Base-by-base conservation (phyloP, 768 basidiomycete genomes). In the Podaxis sp. region DNA sequence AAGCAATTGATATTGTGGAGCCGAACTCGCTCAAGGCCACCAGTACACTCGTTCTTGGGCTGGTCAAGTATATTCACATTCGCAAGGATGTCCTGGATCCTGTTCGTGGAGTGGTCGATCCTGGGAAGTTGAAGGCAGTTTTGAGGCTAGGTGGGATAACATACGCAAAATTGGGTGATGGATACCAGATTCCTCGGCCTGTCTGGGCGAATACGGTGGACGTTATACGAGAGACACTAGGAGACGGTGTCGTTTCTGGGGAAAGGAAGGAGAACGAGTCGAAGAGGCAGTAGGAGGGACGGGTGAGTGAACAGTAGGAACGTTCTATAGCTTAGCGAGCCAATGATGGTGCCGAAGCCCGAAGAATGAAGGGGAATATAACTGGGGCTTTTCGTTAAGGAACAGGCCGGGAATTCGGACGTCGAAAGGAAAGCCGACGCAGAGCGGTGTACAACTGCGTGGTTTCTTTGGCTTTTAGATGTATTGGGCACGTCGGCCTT, bases 11-110 rank as follows among this genome's bases (percentile, higher is more conserved):
- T 59, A 76, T 88, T 62, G 69, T 70, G 38, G 72, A 79, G 6
- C 29, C 81, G 80, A 5, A 69, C 69, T 57, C 11, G 71, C 52
- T 72, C 70, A 59, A 50, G 4, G 69, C 76, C 55, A 72, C 76
- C 13, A 73, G 76, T 0, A 82, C 76, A 22, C 73, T 87, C 17
- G 69, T 86, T 36, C 71, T 86, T 46, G 85, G 85, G 25, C 74
- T 74, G 24, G 75, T 88, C 66, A 87, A 84, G 67, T 79, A 75
- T 55, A 78, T 85, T 38, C 87, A 87, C 70, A 77, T 84, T 58
- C 79, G 86, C 33, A 84, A 84, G 59, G 84, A 85, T 59, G 77
- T 84, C 17, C 65, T 87, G 60, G 74, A 74, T 36, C 55, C 58
- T 12, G 24, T 8, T 12, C 51, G 53, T 11, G 54, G 54, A 17